Percentiles rank a stretch among this genome's conserved stretches.
Conservation (phyloP, 306 rosid genomes). For the Acacia crassicarpa region DNA sequence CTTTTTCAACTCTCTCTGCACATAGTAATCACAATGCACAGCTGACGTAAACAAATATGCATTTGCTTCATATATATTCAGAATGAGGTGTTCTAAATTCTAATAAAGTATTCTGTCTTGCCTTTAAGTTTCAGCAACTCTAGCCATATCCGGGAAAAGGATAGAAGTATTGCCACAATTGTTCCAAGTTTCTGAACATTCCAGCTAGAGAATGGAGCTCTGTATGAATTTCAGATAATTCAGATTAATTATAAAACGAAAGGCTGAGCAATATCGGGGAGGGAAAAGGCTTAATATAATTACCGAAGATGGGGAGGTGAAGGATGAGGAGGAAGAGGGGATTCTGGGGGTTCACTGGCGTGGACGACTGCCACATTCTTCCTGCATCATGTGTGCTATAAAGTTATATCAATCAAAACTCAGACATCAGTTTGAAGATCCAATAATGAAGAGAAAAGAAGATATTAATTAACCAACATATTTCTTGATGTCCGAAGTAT, state of each 20-base stretch:
- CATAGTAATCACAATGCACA: no score
- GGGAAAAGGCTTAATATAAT: not conserved
- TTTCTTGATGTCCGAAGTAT: not conserved
- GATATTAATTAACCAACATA: slow-evolving; percentile 12
- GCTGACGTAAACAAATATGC: no score
- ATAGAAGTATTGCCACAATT: slow-evolving; percentile 41
- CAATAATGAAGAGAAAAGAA: not conserved
- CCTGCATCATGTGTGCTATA: slow-evolving; percentile 30
- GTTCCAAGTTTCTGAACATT: slow-evolving; percentile 58
- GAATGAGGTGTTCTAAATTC: not conserved
- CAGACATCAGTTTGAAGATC: not conserved
- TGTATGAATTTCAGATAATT: not conserved
- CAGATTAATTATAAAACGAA: not conserved
- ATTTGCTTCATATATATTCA: not conserved
- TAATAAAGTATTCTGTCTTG: not conserved
- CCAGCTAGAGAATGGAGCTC: slow-evolving; percentile 36
- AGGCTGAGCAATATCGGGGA: no score
- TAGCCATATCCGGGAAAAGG: slow-evolving; percentile 59
- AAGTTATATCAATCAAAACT: no score
- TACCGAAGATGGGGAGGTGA: slow-evolving; percentile 29
- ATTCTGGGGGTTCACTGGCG: slow-evolving; percentile 28
- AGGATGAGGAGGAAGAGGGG: slow-evolving; percentile 35
- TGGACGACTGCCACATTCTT: slow-evolving; percentile 37
- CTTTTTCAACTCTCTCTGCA: no score
- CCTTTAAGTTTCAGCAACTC: slow-evolving; percentile 53